phyloP scores from a whole-genome alignment of 1,139 yeast genomes.

The Pichia sp. region DNA sequence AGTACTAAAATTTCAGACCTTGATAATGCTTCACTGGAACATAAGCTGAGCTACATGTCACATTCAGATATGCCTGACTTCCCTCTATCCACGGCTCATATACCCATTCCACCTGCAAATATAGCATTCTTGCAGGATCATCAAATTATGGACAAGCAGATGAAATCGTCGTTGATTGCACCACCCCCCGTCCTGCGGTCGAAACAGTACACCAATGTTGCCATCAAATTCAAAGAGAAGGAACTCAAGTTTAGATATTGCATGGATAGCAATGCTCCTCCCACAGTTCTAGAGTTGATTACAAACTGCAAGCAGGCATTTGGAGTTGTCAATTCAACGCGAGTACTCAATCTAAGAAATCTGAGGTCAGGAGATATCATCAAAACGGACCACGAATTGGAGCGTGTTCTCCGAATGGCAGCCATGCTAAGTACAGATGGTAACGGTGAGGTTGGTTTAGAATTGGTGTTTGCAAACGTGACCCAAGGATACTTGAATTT shows the following conservation, averaged over 20 bases:
- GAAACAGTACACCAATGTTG: constrained; percentile 32
- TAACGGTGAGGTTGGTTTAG: constrained; percentile 23
- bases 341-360: constrained; percentile 33
- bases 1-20: neutral
- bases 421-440: constrained; percentile 21
- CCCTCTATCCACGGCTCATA: constrained; percentile 20
- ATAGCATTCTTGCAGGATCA: constrained; percentile 6
- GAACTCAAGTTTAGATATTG: constrained; percentile 57
- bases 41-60: neutral
- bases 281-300: constrained; percentile 60
- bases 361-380: constrained; percentile 22
- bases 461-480: constrained; percentile 26
- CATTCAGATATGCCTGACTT: constrained; percentile 15
- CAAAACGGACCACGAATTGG: constrained; percentile 30
- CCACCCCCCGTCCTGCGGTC: constrained; percentile 21
- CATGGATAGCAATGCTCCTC: constrained; percentile 60
- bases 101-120: constrained; percentile 20
- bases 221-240: constrained; percentile 41
- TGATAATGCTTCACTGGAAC: neutral
- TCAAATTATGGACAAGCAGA: neutral
- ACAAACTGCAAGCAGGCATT: constrained; percentile 72
- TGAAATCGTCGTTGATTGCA: neutral
- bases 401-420: constrained; percentile 24
- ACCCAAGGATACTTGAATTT: constrained; percentile 29
- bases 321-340: constrained; percentile 38